A percentile compares a stretch with the other conserved stretches of the same genome.
Evolutionary conservation across 108 stramenopile genomes (phyloP).

Genomic region (Aurantiochytrium sp.): DNA sequence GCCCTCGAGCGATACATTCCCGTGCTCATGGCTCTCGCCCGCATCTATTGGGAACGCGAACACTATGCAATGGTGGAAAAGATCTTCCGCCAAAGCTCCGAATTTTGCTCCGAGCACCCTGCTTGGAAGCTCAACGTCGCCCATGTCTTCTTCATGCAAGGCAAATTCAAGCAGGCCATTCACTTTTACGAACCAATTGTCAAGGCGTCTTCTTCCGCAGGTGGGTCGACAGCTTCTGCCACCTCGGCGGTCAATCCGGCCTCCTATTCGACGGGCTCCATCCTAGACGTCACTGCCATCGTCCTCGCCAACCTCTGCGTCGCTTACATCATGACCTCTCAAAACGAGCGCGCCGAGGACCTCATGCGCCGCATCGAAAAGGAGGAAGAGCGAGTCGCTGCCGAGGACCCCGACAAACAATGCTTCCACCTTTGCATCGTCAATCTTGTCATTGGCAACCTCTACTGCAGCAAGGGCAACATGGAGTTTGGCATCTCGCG

Average conservation of each 20-base stretch:
- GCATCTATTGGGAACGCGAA: constrained; percentile 72
- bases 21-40: constrained; percentile 70
- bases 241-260: neutral
- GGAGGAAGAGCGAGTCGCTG: constrained; percentile 57
- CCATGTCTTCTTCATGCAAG: constrained; percentile 72
- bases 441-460: constrained; percentile 75
- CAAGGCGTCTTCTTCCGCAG: constrained; percentile 16
- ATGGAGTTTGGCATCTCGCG: constrained; percentile 75
- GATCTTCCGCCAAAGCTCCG: constrained; percentile 61
- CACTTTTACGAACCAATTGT: constrained; percentile 70
- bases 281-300: constrained; percentile 67
- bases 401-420: constrained; percentile 45
- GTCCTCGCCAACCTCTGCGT: constrained; percentile 83
- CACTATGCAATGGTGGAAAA: constrained; percentile 69
- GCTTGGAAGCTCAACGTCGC: constrained; percentile 72
- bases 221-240: neutral
- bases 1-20: constrained; percentile 59
- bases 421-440: constrained; percentile 74
- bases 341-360: constrained; percentile 74
- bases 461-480: constrained; percentile 79
- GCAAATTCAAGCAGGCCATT: constrained; percentile 66
- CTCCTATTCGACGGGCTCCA: constrained; percentile 5
- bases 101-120: constrained; percentile 68
- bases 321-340: constrained; percentile 68
- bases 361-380: constrained; percentile 66